A percentile compares a stretch with the other conserved stretches of the same genome.
Conservation (phyloP, 2,329 filamentous ascomycete species). For the Fusarium xyrophilum region DNA sequence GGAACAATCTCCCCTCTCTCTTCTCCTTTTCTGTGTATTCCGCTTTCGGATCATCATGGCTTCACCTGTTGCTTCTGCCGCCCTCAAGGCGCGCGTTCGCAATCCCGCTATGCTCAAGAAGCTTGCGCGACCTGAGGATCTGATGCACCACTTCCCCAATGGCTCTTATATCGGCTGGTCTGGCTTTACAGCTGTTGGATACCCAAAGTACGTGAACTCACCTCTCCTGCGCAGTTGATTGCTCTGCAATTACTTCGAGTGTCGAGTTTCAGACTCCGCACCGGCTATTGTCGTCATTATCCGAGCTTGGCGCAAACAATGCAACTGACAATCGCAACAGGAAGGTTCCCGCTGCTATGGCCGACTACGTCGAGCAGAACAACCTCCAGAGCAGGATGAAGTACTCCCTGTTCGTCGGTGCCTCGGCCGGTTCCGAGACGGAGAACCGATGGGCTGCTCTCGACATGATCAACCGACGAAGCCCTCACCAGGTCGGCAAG, state of each 20-base stretch:
- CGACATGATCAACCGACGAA: slow-evolving; percentile 88
- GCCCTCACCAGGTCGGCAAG: slow-evolving; percentile 90
- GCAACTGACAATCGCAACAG: slow-evolving; percentile 50
- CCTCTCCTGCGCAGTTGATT: rapidly evolving
- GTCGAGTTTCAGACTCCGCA: slow-evolving; percentile 2
- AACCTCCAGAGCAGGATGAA: slow-evolving; percentile 81
- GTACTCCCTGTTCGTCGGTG: slow-evolving; percentile 87
- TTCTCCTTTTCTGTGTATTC: slow-evolving; percentile 15
- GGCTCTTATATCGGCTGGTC: slow-evolving; percentile 90
- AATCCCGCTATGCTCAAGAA: slow-evolving; percentile 81
- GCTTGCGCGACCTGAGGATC: slow-evolving; percentile 78
- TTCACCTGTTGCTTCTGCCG: slow-evolving; percentile 68
- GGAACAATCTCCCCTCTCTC: slow-evolving; percentile 36
- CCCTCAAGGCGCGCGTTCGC: slow-evolving; percentile 77
- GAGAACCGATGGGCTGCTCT: slow-evolving; percentile 90
- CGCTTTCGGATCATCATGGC: slow-evolving; percentile 49
- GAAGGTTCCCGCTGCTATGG: slow-evolving; percentile 82
- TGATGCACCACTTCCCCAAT: slow-evolving; percentile 82
- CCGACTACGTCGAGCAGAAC: slow-evolving; percentile 90
- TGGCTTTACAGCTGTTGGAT: slow-evolving; percentile 88
- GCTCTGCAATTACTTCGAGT: neutral
- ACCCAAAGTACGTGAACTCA: slow-evolving; percentile 68
- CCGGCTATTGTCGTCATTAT: slow-evolving; percentile 26
- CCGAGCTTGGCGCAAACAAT: slow-evolving; percentile 26
- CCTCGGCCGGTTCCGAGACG: slow-evolving; percentile 87